Base-by-base conservation (phyloP, 1,284 basidiomycete species). In the Trichosporon sp. region DNA sequence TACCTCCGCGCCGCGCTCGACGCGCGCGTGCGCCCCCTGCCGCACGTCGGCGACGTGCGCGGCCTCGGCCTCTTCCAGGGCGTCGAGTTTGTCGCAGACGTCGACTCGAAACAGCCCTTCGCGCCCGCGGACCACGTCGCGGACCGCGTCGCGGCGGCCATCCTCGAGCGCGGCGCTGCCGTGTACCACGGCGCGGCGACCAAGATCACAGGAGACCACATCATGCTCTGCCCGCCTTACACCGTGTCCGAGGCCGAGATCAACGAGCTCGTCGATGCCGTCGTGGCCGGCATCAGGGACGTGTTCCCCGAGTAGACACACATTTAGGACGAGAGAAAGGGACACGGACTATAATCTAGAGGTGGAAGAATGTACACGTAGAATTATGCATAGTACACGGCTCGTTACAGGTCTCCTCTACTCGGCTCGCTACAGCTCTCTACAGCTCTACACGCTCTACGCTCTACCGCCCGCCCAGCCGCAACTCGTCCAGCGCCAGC, bases 11-110 rank as follows among this genome's bases (percentile, higher is more conserved):
- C 73, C 65, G 85, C 89, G 89, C 92, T 79, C 87, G 92, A 69
- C 87, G 92, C 58, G 91, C 32, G 27, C 3, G 68, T 74, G n/a
- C 51, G 65, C 2, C 66, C 64, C 2, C 67, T 68, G 35, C 71
- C 69, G 13, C 66, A 76, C 51, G 76, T 77, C 21, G 77, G 75
- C 44, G 72, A 77, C 23, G 72, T 76, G 25, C 74, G 77, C 23
- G 77, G 93, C 21, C 88, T 88, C 27, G 92, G 92, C 12, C 87
- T 88, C 32, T 92, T 93, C 85, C 92, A 90, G 88, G 90, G 85
- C 13, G 83, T 94, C 69, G 92, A 95, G 79, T 92, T 93, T 74
- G 82, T 81, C 25, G 35, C 29, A 27, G 70, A 78, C 65, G 72
- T 71, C 42, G n/a, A 44, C 7, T 75, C 70, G 18, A 78, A 77